These are phyloP conservation scores for Amaranthus palmeri DNA, from an alignment of 148 eudicot genomes.

Conservation along the genomic window DNA sequence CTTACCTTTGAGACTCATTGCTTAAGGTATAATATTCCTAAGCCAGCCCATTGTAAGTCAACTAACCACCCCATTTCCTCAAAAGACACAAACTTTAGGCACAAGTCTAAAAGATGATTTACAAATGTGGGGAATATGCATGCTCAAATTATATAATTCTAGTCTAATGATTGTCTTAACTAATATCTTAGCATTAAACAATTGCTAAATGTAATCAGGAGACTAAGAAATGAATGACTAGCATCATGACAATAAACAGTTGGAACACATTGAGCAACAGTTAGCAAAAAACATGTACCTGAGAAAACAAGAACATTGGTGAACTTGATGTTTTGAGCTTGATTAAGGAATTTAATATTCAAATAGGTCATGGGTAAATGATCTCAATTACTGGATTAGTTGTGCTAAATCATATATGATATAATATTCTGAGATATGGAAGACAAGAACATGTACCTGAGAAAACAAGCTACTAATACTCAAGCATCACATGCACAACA, in stretches of 20 bases:
- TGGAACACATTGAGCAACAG: not conserved
- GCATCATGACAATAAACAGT: not conserved
- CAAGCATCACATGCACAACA: not conserved
- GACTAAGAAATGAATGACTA: not conserved
- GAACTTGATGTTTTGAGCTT: not conserved
- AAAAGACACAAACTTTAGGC: not conserved
- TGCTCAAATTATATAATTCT: not conserved
- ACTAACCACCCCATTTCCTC: not conserved
- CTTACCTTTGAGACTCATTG: not conserved
- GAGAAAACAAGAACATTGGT: not conserved
- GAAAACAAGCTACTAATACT: not conserved
- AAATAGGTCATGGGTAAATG: slow-evolving; percentile 4
- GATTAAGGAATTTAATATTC: not conserved
- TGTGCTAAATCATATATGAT: not conserved
- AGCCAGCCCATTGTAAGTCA: not conserved
- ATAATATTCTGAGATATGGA: not conserved
- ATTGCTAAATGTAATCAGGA: not conserved
- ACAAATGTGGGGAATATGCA: not conserved
- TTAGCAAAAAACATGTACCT: not conserved
- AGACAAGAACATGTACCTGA: slow-evolving; percentile 4
- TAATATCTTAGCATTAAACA: not conserved
- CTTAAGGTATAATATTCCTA: not conserved
- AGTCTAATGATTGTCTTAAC: not conserved
- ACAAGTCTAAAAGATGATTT: not conserved
- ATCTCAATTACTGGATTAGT: not conserved